Conservation (phyloP, 116 monocot genomes). For the Trichopus zeylanicus region DNA sequence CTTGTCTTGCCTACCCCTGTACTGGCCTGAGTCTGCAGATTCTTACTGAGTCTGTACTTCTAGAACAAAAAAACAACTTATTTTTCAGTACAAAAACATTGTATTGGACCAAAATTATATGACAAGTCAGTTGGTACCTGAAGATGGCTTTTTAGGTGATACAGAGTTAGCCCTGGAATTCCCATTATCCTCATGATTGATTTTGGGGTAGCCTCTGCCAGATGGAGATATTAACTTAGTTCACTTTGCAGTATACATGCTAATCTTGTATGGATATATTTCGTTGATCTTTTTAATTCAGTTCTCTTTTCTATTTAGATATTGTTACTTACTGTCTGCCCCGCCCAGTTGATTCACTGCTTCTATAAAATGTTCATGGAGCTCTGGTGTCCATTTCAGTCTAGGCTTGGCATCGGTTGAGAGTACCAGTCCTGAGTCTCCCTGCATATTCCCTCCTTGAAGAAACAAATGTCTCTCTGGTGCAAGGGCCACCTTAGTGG, state of each 20-base stretch:
- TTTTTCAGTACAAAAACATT: not conserved
- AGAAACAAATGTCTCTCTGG: slow-evolving; percentile 49
- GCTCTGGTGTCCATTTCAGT: slow-evolving; percentile 87
- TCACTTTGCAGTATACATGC: not conserved
- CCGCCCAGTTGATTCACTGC: slow-evolving; percentile 95
- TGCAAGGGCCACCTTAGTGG: slow-evolving; percentile 30
- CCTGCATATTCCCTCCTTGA: slow-evolving; percentile 36
- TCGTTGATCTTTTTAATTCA: too few relatives aligned
- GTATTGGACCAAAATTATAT: not conserved
- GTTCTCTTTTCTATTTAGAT: not conserved
- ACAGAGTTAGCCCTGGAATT: slow-evolving; percentile 88
- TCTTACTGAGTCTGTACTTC: slow-evolving; percentile 93
- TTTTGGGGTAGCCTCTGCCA: slow-evolving; percentile 89
- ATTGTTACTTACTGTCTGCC: slow-evolving; percentile 68
- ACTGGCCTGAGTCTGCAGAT: slow-evolving; percentile 52
- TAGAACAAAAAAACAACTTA: slow-evolving; percentile 2
- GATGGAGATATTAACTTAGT: not conserved
- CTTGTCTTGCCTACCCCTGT: slow-evolving; percentile 39
- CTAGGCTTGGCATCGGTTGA: slow-evolving; percentile 95
- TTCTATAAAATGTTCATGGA: slow-evolving; percentile 78
- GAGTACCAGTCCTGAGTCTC: slow-evolving; percentile 67
- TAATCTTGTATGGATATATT: not conserved
- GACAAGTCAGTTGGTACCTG: slow-evolving; percentile 40
- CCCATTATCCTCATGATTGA: slow-evolving; percentile 97
- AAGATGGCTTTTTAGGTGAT: slow-evolving; percentile 94